Evolutionary conservation across 768 basidiomycete species (phyloP).

Genomic region (Trametes maxima): DNA sequence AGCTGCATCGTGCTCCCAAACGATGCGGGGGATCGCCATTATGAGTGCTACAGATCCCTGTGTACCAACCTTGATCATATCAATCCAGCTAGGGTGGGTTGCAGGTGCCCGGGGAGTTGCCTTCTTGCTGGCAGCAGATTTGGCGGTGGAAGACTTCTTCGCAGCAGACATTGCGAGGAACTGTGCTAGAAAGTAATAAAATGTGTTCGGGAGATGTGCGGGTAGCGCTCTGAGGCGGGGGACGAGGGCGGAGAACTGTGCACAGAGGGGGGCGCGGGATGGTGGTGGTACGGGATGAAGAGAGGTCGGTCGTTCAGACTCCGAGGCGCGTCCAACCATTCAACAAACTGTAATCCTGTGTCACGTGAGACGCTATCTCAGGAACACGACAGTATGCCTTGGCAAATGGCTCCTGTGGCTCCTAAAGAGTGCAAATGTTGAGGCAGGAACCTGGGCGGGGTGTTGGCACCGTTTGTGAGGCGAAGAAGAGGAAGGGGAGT

Average conservation of each 20-base stretch:
- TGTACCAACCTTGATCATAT: slow-evolving; percentile 74
- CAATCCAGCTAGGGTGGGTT: slow-evolving; percentile 64
- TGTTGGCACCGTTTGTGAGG: slow-evolving; percentile 5
- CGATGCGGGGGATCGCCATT: not conserved
- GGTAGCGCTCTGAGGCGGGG: slow-evolving; percentile 25
- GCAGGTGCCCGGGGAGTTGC: slow-evolving; percentile 40
- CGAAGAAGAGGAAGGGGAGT: slow-evolving; percentile 2
- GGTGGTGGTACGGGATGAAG: slow-evolving; percentile 49
- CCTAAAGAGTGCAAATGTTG: slow-evolving; percentile 1
- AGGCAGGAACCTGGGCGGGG: not conserved
- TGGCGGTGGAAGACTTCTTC: slow-evolving; percentile 47
- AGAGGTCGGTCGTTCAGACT: slow-evolving; percentile 36
- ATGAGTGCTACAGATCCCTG: slow-evolving; percentile 3
- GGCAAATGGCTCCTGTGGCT: slow-evolving; percentile 2
- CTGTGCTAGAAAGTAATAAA: slow-evolving; percentile 35
- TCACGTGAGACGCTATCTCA: slow-evolving; percentile 35
- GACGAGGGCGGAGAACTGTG: slow-evolving; percentile 26
- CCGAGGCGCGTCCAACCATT: slow-evolving; percentile 38
- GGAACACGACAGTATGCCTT: slow-evolving; percentile 21
- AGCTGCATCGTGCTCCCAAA: slow-evolving; percentile 5
- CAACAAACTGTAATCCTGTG: slow-evolving; percentile 38
- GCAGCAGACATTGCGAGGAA: slow-evolving; percentile 40
- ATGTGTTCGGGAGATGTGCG: slow-evolving; percentile 15
- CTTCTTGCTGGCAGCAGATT: slow-evolving; percentile 49
- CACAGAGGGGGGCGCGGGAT: slow-evolving; percentile 37